Percentiles rank a stretch among this genome's conserved stretches.
Evolutionary conservation across 2,329 filamentous ascomycete species (phyloP).

Genomic region (Verruconis gallopava): DNA sequence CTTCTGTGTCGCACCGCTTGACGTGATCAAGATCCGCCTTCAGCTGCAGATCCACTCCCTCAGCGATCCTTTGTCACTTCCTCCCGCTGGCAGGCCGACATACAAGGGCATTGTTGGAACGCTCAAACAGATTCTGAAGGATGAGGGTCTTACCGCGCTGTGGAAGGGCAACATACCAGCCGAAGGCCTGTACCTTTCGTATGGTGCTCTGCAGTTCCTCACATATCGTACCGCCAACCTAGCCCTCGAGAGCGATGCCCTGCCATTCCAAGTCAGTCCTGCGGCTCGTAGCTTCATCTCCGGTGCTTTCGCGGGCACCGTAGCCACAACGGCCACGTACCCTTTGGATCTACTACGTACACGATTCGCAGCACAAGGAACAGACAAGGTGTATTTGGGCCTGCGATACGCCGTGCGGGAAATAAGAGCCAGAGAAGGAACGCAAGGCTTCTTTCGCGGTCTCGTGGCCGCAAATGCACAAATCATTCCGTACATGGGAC

Average conservation of each 20-base stretch:
- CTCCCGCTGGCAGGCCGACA: conserved; percentile 30
- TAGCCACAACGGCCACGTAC: conserved; percentile 75
- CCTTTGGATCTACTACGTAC: conserved; percentile 87
- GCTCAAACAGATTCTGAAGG: conserved; percentile 57
- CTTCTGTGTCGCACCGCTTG: conserved; percentile 88
- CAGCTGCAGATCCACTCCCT: conserved; percentile 84
- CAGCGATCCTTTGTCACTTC: conserved; percentile 53
- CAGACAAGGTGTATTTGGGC: conserved; percentile 62
- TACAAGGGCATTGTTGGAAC: conserved; percentile 71
- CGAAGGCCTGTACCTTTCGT: conserved; percentile 85
- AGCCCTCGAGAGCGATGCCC: conserved; percentile 37
- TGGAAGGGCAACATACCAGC: conserved; percentile 99
- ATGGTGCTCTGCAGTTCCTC: conserved; percentile 81
- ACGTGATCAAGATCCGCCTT: conserved; percentile 95
- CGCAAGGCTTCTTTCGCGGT: conserved; percentile 75
- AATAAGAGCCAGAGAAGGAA: conserved; percentile 65
- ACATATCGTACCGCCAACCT: conserved; percentile 67
- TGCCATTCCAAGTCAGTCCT: conserved; percentile 40
- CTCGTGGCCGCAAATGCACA: conserved; percentile 69
- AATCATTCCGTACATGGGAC: conserved; percentile 91
- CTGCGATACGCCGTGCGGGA: conserved; percentile 55
- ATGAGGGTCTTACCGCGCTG: conserved; percentile 74
- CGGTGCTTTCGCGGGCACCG: conserved; percentile 69
- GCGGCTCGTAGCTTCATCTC: conserved; percentile 69
- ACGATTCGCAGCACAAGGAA: conserved; percentile 90